A percentile compares a stretch with the other conserved stretches of the same genome.
phyloP scores from a whole-genome alignment of 1,284 basidiomycete genomes.

The Termitomyces sp. region DNA sequence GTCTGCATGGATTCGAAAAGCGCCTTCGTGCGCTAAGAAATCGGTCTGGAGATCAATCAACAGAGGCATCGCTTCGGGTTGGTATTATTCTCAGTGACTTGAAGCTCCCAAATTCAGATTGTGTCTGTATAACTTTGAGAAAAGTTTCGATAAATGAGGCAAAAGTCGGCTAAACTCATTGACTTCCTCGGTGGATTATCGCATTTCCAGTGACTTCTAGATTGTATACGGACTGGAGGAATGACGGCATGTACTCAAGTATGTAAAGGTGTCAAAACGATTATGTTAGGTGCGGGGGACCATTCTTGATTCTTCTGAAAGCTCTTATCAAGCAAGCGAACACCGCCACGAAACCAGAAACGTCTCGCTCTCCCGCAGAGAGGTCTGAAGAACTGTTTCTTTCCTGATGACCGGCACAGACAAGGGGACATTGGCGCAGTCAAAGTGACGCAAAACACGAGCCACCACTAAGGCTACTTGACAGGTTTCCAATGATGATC shows the following conservation, averaged over 20 bases:
- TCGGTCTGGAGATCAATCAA: too few species aligned
- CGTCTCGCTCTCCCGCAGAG: neutral
- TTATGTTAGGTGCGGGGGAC: too few species aligned
- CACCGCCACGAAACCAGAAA: neutral
- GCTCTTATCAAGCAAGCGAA: neutral
- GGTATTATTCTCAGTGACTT: too few species aligned
- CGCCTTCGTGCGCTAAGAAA: too few species aligned
- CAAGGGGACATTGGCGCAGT: neutral
- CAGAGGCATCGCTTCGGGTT: too few species aligned
- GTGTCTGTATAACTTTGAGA: neutral
- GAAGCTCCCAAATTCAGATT: neutral
- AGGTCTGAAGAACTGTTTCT: neutral
- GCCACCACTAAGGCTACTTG: constrained; percentile 1
- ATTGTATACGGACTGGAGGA: neutral
- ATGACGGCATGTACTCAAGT: neutral
- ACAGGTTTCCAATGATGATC: constrained; percentile 7
- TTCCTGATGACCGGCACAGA: neutral
- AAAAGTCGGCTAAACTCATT: neutral
- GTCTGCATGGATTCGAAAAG: too few species aligned
- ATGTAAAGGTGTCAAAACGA: too few species aligned
- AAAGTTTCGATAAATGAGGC: neutral
- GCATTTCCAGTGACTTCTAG: neutral
- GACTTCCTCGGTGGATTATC: neutral
- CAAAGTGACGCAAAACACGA: constrained; percentile 4
- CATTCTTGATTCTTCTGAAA: neutral